A percentile compares a stretch with the other conserved stretches of the same genome.
Evolutionary conservation across 2,329 filamentous ascomycete species (phyloP).

Genomic region (Fusarium nematophilum): DNA sequence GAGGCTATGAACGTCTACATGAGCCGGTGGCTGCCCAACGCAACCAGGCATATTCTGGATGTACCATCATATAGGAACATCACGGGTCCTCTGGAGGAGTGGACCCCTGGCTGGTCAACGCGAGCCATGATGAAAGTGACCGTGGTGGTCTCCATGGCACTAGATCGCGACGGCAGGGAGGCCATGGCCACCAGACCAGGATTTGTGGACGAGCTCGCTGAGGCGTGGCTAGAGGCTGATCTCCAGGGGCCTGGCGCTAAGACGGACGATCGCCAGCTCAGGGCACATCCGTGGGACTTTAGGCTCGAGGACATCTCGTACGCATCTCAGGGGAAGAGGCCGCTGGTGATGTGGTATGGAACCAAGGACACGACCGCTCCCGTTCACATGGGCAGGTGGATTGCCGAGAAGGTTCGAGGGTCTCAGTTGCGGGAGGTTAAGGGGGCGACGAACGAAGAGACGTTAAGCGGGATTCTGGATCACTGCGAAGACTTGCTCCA

Average conservation of each 20-base stretch:
- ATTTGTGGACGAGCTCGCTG: too few relatives aligned
- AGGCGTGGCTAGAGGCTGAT: too few relatives aligned
- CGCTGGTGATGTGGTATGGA: slow-evolving; percentile 13
- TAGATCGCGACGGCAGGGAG: slow-evolving; percentile 13
- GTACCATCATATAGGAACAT: not conserved
- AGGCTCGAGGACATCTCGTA: slow-evolving; percentile 14
- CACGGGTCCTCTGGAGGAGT: slow-evolving; percentile 5
- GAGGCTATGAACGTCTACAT: slow-evolving; percentile 7
- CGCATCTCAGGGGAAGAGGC: slow-evolving; percentile 7
- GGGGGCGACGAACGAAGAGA: slow-evolving; percentile 15
- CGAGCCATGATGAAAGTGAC: slow-evolving; percentile 3
- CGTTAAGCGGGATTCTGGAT: too few relatives aligned
- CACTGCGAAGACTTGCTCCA: slow-evolving; percentile 12
- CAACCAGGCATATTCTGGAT: too few relatives aligned
- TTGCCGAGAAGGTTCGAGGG: slow-evolving; percentile 10
- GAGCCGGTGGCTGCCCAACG: slow-evolving; percentile 5
- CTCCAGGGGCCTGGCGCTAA: too few relatives aligned
- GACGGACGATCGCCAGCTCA: too few relatives aligned
- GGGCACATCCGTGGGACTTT: slow-evolving; percentile 22
- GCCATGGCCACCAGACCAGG: slow-evolving; percentile 11
- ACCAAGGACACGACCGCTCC: slow-evolving; percentile 11
- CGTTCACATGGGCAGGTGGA: slow-evolving; percentile 23
- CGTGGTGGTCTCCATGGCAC: not conserved
- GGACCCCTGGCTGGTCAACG: not conserved
- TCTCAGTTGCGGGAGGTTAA: slow-evolving; percentile 10